Evolutionary conservation across 2,329 filamentous ascomycete genomes (phyloP).

Genomic region (Davidsoniella virescens): DNA sequence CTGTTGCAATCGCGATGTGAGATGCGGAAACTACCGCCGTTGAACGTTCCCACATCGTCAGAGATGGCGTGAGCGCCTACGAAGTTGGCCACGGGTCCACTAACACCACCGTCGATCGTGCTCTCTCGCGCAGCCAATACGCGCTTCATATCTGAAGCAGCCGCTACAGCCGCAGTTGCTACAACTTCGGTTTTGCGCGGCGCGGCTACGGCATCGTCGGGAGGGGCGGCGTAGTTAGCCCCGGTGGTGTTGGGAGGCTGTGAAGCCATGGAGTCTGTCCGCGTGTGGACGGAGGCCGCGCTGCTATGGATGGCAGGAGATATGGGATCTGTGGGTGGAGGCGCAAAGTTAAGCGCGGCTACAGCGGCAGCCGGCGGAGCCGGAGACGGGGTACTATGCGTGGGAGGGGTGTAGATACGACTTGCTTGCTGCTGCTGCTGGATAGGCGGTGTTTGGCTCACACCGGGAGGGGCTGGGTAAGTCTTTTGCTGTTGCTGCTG

Average conservation of each 20-base stretch:
- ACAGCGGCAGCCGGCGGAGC: constrained; percentile 8
- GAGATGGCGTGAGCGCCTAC: constrained; percentile 28
- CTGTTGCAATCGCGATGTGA: constrained; percentile 86
- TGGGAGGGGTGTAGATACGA: constrained; percentile 13
- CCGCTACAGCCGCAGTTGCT: constrained; percentile 8
- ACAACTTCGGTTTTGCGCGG: not conserved
- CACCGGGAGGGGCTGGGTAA: not conserved
- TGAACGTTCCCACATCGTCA: constrained; percentile 92
- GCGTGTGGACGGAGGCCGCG: not conserved
- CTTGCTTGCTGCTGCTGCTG: not conserved
- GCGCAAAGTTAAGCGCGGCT: not conserved
- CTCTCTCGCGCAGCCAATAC: not conserved
- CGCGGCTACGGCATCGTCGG: not conserved
- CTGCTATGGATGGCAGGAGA: not conserved
- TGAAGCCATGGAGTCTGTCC: constrained; percentile 15
- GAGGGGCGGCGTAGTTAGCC: constrained; percentile 17
- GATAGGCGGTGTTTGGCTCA: not conserved
- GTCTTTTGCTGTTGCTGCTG: not conserved
- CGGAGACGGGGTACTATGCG: constrained; percentile 17
- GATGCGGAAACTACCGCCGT: constrained; percentile 85
- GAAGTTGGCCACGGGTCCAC: constrained; percentile 19
- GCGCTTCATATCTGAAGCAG: constrained; percentile 17
- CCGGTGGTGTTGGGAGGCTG: not conserved
- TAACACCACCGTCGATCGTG: not conserved
- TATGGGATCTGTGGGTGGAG: not conserved